Conservation (phyloP, 768 basidiomycete species). For the Galerina marginata region DNA sequence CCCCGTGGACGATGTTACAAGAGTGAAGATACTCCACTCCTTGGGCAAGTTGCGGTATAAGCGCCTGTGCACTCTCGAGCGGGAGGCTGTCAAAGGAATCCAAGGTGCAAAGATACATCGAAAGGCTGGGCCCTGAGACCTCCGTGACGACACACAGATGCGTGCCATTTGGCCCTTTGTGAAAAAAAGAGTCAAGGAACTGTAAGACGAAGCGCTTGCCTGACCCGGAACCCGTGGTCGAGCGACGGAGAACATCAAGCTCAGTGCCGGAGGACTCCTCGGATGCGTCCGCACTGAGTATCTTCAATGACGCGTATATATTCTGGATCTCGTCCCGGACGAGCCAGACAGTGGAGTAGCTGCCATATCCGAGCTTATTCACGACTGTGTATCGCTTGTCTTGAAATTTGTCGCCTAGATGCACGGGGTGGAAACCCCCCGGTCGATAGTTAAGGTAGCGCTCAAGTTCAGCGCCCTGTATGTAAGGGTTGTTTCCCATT, state of each 20-base stretch:
- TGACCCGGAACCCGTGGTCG: not conserved
- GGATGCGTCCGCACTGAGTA: not conserved
- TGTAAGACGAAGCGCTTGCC: not conserved
- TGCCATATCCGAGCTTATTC: slow-evolving; percentile 21
- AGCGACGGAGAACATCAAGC: not conserved
- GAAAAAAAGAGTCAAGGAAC: slow-evolving; percentile 12
- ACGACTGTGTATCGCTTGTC: slow-evolving; percentile 12
- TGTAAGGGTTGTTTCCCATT: not conserved
- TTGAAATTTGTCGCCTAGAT: slow-evolving; percentile 16
- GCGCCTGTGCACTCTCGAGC: no score
- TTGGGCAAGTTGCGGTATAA: no score
- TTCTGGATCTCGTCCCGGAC: not conserved
- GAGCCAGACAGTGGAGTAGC: slow-evolving; percentile 20
- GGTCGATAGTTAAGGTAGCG: slow-evolving; percentile 1
- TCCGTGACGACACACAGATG: slow-evolving; percentile 17
- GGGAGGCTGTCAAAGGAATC: no score
- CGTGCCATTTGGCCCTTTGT: slow-evolving; percentile 10
- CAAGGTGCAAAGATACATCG: no score
- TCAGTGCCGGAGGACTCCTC: not conserved
- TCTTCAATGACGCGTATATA: not conserved
- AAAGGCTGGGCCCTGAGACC: no score
- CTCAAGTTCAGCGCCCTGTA: not conserved
- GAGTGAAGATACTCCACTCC: no score
- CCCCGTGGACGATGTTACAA: no score
- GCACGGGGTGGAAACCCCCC: slow-evolving; percentile 18